Evolutionary conservation across 305 asterid species (phyloP).

Genomic region (Andrographis paniculata): DNA sequence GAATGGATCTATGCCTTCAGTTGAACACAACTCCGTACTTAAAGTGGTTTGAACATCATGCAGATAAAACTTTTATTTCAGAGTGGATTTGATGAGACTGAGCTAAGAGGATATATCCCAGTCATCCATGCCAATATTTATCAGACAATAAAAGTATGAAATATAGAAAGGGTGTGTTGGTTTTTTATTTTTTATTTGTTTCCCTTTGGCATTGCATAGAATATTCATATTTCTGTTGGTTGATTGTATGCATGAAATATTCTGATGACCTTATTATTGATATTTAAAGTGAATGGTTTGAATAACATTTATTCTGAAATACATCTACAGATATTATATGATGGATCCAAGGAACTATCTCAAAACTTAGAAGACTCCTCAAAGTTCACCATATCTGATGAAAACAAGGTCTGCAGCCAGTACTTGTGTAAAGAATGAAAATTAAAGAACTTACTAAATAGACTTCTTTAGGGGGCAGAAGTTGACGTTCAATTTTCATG

Average conservation of each 20-base stretch:
- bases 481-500: constrained; percentile 8
- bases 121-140: constrained; percentile 98
- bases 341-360: constrained; percentile 88
- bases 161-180: constrained; percentile 80
- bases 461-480: neutral
- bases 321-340: constrained; percentile 60
- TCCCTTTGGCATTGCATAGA: constrained; percentile 29
- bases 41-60: constrained; percentile 20
- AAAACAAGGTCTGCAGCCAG: constrained; percentile 58
- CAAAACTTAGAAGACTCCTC: constrained; percentile 54
- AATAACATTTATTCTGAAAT: constrained; percentile 18
- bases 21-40: constrained; percentile 10
- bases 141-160: constrained; percentile 99
- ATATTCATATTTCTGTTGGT: constrained; percentile 2
- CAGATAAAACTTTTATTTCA: constrained; percentile 98
- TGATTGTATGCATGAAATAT: neutral
- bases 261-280: neutral
- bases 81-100: constrained; percentile 94
- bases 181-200: too few relatives aligned
- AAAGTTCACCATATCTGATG: constrained; percentile 57
- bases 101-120: constrained; percentile 80
- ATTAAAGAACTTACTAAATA: constrained; percentile 9
- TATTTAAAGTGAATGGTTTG: constrained; percentile 12
- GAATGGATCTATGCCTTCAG: constrained; percentile 6
- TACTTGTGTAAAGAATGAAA: constrained; percentile 2